phyloP scores from a whole-genome alignment of 768 basidiomycete genomes.

The Hemileccinum rubropunctum region DNA sequence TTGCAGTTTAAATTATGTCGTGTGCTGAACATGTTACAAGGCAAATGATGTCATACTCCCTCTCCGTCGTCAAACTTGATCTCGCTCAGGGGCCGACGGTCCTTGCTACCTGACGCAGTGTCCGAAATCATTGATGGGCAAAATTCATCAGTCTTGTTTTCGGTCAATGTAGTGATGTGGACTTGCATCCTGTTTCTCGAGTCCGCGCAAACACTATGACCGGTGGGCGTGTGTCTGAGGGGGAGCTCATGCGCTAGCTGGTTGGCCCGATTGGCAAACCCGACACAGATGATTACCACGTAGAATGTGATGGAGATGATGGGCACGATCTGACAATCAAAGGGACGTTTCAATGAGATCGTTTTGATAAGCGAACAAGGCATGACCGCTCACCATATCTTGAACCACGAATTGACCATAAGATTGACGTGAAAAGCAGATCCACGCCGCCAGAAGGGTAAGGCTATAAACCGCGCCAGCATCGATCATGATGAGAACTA shows the following conservation, averaged over 20 bases:
- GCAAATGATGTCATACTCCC: no score
- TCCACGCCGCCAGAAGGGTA: constrained; percentile 31
- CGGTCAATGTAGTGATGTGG: background rate
- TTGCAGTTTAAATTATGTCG: no score
- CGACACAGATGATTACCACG: constrained; percentile 15
- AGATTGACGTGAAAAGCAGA: constrained; percentile 25
- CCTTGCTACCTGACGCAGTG: no score
- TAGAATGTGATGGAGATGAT: constrained; percentile 18
- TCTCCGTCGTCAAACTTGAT: no score
- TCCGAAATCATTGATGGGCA: no score
- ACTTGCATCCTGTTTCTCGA: background rate
- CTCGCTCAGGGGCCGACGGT: no score
- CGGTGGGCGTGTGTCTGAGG: background rate
- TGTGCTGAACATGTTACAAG: no score
- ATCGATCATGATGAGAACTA: constrained; percentile 31
- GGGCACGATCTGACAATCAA: constrained; percentile 5
- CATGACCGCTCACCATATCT: constrained; percentile 26
- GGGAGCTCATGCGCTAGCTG: background rate
- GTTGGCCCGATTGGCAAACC: background rate
- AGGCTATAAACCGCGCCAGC: constrained; percentile 36
- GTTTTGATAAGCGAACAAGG: background rate
- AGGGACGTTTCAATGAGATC: background rate
- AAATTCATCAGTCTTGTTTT: background rate
- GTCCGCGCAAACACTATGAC: background rate
- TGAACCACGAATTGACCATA: constrained; percentile 33